These are phyloP conservation scores for Leishmania tarentolae DNA, from an alignment of 208 protist species.

Conservation along the genomic window DNA sequence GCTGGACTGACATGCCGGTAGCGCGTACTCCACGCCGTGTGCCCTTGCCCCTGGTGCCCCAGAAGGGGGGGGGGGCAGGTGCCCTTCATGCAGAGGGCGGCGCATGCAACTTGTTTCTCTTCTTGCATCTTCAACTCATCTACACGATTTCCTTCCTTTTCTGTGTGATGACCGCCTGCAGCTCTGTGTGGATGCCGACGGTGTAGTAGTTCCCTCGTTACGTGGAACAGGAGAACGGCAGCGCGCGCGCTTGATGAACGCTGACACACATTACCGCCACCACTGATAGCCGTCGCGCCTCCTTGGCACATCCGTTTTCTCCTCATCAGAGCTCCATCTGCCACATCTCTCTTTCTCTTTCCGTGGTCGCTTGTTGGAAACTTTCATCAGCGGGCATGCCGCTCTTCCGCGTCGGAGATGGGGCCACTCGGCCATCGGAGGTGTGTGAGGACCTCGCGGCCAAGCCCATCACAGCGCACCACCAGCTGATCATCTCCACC, in stretches of 20 bases:
- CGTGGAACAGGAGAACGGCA: not conserved
- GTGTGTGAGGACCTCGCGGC: slow-evolving; percentile 26
- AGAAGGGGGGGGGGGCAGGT: not conserved
- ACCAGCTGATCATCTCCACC: slow-evolving; percentile 45
- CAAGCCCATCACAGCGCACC: slow-evolving; percentile 38
- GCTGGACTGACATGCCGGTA: not conserved
- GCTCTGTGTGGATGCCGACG: not conserved
- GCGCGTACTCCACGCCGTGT: not conserved
- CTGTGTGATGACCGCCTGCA: not conserved
- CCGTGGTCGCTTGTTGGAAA: not conserved
- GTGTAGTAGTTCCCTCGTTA: not conserved
- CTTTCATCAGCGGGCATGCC: slow-evolving; percentile 12
- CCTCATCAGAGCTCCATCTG: not conserved
- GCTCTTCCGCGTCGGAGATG: slow-evolving; percentile 17
- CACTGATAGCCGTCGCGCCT: not conserved
- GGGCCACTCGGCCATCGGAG: slow-evolving; percentile 21
- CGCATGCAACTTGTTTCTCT: not conserved
- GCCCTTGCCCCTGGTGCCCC: not conserved
- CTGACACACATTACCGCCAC: not conserved
- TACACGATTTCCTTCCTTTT: not conserved
- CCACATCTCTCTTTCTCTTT: not conserved
- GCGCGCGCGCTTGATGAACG: not conserved
- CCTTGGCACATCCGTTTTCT: not conserved
- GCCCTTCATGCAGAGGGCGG: not conserved
- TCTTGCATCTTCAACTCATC: not conserved